Percentiles rank a stretch among this genome's conserved stretches.
phyloP scores from a whole-genome alignment of 306 rosid species.

The Fragaria iinumae region DNA sequence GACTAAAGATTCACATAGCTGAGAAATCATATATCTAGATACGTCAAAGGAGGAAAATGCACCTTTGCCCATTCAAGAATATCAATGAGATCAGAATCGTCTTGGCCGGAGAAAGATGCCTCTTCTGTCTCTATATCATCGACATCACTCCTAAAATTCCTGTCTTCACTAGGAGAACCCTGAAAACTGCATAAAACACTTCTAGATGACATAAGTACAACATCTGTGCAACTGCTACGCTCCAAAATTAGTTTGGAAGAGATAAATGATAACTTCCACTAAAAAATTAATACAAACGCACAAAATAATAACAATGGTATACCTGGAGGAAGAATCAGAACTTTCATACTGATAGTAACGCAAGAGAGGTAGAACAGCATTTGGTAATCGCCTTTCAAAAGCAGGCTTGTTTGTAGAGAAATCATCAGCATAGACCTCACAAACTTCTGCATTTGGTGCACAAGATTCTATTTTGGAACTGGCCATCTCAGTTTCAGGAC shows the following conservation, averaged over 20 bases:
- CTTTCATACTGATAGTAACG: slow-evolving; percentile 91
- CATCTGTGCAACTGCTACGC: neutral
- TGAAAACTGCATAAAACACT: slow-evolving; percentile 71
- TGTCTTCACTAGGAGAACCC: slow-evolving; percentile 94
- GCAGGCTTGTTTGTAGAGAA: slow-evolving; percentile 58
- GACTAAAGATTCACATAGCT: slow-evolving; percentile 9
- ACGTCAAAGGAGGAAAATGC: slow-evolving; percentile 16
- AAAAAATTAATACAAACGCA: neutral
- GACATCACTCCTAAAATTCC: slow-evolving; percentile 83
- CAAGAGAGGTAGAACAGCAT: slow-evolving; percentile 79
- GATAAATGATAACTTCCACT: neutral
- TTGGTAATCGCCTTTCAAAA: slow-evolving; percentile 69
- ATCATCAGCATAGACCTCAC: slow-evolving; percentile 55
- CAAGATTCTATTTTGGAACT: slow-evolving; percentile 43
- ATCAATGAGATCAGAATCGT: slow-evolving; percentile 77
- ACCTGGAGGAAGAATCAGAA: slow-evolving; percentile 98
- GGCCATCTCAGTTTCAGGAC: slow-evolving; percentile 41
- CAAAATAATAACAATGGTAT: slow-evolving; percentile 30
- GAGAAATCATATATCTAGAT: slow-evolving; percentile 15
- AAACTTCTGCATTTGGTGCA: slow-evolving; percentile 43
- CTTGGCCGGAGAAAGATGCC: slow-evolving; percentile 92
- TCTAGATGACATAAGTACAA: slow-evolving; percentile 1
- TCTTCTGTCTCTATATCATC: slow-evolving; percentile 96
- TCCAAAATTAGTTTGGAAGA: neutral
- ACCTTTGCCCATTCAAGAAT: slow-evolving; percentile 99